These are phyloP conservation scores for Selenicereus undatus DNA, from an alignment of 148 eudicot genomes.

Conservation along the genomic window DNA sequence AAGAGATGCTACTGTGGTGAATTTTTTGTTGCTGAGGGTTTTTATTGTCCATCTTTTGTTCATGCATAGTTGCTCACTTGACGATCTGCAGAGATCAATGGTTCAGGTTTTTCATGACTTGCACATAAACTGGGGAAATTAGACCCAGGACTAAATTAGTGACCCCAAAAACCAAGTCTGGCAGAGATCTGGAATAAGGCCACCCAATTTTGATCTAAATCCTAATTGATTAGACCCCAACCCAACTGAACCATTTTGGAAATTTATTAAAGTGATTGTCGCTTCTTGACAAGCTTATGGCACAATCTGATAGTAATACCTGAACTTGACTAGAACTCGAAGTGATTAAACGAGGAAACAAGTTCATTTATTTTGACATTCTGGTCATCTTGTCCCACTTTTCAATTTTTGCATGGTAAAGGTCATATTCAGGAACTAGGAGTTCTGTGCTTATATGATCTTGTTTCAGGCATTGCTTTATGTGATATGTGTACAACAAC, in stretches of 20 bases:
- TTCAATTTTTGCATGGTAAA: neutral
- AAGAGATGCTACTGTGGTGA: neutral
- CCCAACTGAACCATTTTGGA: neutral
- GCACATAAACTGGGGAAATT: neutral
- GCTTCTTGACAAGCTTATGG: neutral
- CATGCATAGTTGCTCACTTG: neutral
- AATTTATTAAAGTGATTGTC: neutral
- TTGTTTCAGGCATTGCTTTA: neutral
- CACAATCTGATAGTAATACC: neutral
- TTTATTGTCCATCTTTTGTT: neutral
- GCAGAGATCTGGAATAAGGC: neutral
- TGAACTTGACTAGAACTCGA: neutral
- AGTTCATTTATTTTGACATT: too few relatives aligned
- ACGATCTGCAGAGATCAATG: neutral
- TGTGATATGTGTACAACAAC: neutral
- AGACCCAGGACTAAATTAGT: neutral
- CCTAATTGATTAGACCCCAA: neutral
- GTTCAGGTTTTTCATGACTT: neutral
- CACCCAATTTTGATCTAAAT: neutral
- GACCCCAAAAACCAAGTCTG: neutral
- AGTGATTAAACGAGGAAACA: neutral
- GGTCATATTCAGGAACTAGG: neutral
- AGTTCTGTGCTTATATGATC: neutral
- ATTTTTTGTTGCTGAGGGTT: neutral
- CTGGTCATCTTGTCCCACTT: neutral